Percentiles rank a stretch among this genome's conserved stretches.
These are phyloP conservation scores for Zelonia costaricensis DNA, from an alignment of 208 protist species.

Conservation along the genomic window DNA sequence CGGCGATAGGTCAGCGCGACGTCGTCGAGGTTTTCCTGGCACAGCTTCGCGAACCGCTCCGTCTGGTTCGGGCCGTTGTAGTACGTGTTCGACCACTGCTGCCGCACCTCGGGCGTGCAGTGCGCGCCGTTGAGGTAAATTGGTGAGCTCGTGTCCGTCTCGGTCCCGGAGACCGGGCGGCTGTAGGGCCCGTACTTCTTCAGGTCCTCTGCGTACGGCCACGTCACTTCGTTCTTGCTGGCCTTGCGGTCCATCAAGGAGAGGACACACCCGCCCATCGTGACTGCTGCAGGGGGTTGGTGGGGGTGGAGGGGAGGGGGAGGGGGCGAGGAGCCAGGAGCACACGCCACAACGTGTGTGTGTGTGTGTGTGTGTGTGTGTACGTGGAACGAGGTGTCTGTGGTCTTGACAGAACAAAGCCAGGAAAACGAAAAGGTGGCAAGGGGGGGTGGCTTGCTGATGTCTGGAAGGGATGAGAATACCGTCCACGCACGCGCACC, in stretches of 20 bases:
- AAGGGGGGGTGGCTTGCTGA: neutral
- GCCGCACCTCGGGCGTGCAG: conserved; percentile 5
- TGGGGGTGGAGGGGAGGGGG: neutral
- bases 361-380: neutral
- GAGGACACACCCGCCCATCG: conserved; percentile 38
- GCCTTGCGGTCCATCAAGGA: conserved; percentile 41
- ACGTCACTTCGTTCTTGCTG: conserved; percentile 8
- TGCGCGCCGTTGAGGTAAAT: conserved; percentile 48
- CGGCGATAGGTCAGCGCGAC: conserved; percentile 49
- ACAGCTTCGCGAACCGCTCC: conserved; percentile 32
- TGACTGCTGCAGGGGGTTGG: neutral
- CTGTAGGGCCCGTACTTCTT: conserved; percentile 35
- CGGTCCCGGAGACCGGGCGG: conserved; percentile 36
- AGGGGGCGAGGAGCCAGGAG: neutral
- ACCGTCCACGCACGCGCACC: too few relatives aligned
- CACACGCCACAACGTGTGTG: conserved; percentile 2
- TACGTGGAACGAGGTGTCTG: neutral
- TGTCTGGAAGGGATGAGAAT: too few relatives aligned
- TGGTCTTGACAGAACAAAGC: neutral
- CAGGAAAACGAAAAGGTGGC: neutral
- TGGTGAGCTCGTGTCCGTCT: conserved; percentile 39
- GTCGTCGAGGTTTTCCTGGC: conserved; percentile 12
- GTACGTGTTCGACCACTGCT: conserved; percentile 8
- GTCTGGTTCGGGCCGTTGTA: conserved; percentile 26
- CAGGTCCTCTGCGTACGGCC: conserved; percentile 10